Percentiles rank a stretch among this genome's conserved stretches.
Conservation (phyloP, 768 basidiomycete species). For the Mycena kentingensis region DNA sequence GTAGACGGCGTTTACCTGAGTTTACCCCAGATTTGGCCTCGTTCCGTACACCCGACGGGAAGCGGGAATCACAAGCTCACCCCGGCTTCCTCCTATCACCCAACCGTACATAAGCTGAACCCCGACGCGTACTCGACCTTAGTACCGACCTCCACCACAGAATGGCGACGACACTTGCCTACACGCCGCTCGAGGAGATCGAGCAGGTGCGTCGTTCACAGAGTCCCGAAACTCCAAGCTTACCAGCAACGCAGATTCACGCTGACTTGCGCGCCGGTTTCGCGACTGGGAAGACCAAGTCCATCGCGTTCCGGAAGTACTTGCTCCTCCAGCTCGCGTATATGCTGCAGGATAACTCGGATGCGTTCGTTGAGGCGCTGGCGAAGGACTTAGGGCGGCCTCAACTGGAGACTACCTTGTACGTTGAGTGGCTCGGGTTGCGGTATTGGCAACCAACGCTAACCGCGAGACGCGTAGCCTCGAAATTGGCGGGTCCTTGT, state of each 20-base stretch:
- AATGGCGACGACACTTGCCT: slow-evolving; percentile 37
- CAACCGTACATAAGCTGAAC: no score
- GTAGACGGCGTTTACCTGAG: no score
- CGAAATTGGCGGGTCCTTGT: slow-evolving; percentile 58
- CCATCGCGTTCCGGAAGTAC: slow-evolving; percentile 69
- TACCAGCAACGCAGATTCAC: slow-evolving; percentile 48
- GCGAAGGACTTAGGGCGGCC: slow-evolving; percentile 66
- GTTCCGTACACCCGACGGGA: no score
- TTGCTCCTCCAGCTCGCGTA: slow-evolving; percentile 78
- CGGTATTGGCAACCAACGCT: no score
- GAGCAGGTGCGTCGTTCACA: slow-evolving; percentile 38
- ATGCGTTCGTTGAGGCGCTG: slow-evolving; percentile 61
- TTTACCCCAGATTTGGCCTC: no score
- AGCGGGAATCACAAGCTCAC: no score
- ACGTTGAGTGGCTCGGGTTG: no score
- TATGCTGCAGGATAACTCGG: slow-evolving; percentile 70
- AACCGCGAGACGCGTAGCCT: slow-evolving; percentile 43
- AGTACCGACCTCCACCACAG: not conserved
- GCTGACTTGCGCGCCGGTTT: slow-evolving; percentile 59
- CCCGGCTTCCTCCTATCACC: no score
- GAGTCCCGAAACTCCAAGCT: slow-evolving; percentile 2
- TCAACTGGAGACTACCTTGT: slow-evolving; percentile 57
- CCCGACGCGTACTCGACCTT: no score
- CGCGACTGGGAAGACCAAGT: slow-evolving; percentile 61
- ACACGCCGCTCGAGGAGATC: slow-evolving; percentile 58